These are phyloP conservation scores for Basipetospora chlamydospora DNA, from an alignment of 2,329 filamentous ascomycete species.

Conservation along the genomic window DNA sequence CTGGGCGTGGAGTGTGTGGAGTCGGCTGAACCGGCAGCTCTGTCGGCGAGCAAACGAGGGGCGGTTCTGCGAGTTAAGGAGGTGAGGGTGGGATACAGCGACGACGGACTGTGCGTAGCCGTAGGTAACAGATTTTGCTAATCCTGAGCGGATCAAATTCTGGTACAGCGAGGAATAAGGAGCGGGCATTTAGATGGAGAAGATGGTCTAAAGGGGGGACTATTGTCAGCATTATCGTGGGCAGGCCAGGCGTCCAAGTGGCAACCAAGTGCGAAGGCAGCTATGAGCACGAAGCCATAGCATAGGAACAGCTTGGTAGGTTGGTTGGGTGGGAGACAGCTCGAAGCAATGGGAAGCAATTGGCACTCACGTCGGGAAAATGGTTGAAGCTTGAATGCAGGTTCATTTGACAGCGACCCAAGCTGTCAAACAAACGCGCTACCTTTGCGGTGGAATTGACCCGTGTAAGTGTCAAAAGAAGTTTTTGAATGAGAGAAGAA, in stretches of 20 bases:
- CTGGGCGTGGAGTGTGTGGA: slow-evolving; percentile 48
- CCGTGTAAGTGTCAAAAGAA: not conserved
- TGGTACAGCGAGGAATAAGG: slow-evolving; percentile 55
- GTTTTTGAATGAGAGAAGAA: not conserved
- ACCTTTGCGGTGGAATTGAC: slow-evolving; percentile 9
- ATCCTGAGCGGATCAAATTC: slow-evolving; percentile 91
- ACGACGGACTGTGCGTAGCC: slow-evolving; percentile 97
- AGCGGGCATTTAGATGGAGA: slow-evolving; percentile 71
- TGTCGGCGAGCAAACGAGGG: slow-evolving; percentile 46
- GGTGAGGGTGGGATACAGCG: slow-evolving; percentile 73
- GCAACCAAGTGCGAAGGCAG: too few species aligned
- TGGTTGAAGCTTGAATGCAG: slow-evolving; percentile 57
- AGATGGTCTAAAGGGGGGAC: not conserved
- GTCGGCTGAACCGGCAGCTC: slow-evolving; percentile 37
- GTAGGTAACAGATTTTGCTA: slow-evolving; percentile 86
- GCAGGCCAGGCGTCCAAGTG: not conserved
- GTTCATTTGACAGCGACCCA: slow-evolving; percentile 88
- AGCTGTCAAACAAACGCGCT: slow-evolving; percentile 90
- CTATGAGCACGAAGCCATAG: not conserved
- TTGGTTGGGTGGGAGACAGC: slow-evolving; percentile 5
- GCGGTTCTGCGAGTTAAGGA: slow-evolving; percentile 58
- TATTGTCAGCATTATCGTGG: not conserved
- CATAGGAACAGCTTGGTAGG: not conserved
- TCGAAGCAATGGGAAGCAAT: not conserved
- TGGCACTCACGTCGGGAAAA: slow-evolving; percentile 46